Evolutionary conservation across 371 early-diverging fungal genomes (phyloP).

Genomic region (Apophysomyces elegans): DNA sequence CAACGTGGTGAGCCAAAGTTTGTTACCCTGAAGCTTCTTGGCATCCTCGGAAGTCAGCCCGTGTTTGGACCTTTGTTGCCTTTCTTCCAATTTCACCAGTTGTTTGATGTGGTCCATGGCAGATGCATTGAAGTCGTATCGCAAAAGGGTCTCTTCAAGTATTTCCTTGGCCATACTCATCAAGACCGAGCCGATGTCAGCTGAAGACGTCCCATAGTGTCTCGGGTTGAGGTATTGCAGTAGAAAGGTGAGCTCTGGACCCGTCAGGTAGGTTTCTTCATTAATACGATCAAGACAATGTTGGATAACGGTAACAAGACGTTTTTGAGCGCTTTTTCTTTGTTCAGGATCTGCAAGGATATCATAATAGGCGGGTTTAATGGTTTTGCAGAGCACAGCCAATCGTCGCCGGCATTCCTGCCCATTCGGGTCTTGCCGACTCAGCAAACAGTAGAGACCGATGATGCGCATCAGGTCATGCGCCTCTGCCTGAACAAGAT

Average conservation of each 20-base stretch:
- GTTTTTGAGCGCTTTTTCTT: constrained; percentile 21
- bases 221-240: constrained; percentile 56
- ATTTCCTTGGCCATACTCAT: constrained; percentile 22
- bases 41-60: constrained; percentile 26
- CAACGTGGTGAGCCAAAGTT: constrained; percentile 59
- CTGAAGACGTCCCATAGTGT: constrained; percentile 33
- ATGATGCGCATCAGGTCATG: constrained; percentile 15
- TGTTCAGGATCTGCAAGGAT: constrained; percentile 40
- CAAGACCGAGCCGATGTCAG: not conserved
- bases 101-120: constrained; percentile 36
- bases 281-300: constrained; percentile 32
- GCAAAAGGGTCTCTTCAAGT: not conserved
- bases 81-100: constrained; percentile 46
- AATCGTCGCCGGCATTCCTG: constrained; percentile 21
- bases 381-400: constrained; percentile 23
- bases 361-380: constrained; percentile 28
- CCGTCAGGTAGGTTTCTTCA: constrained; percentile 36
- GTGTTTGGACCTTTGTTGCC: constrained; percentile 21
- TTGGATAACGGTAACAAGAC: constrained; percentile 27
- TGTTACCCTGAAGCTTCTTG: constrained; percentile 38
- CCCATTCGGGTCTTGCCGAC: not conserved
- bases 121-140: constrained; percentile 30
- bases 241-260: constrained; percentile 54
- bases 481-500: not conserved
- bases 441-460: constrained; percentile 33